Base-by-base conservation (phyloP, 2,329 filamentous ascomycete genomes). In the Xylariomycetidae sp. region DNA sequence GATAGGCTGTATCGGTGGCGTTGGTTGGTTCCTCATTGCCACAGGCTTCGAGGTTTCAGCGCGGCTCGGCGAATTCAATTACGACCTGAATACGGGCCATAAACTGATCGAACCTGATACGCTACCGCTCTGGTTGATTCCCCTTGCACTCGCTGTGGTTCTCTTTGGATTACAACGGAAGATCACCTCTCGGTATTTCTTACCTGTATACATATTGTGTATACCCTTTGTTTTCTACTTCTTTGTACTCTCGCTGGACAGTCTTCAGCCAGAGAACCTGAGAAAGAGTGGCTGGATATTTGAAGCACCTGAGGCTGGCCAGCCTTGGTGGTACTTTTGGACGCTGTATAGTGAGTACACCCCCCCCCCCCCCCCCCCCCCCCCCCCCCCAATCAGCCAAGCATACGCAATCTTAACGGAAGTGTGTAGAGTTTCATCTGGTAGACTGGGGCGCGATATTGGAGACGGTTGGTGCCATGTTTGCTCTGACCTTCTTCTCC, bases 281-380 rank as follows among this genome's bases (percentile, higher is more conserved):
- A 81, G 88, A 33, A 61, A 75, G 8, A 66, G 72, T 30, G 92
- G 92, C 13, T 98, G 92, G 92, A 84, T 97, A 9, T 98, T 98
- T 50, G 76, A 87, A 49, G 84, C 84, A 0, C 90, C 92, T 1
- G 82, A 84, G 28, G 82, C 82, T 8, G 85, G 78, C 10, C 87
- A 94, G 49, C 88, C 92, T 0, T 98, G 94, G 79, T 98, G 92
- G 77, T 88, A 92, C 56, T 98, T 98, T 53, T 98, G 95, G 63
- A 94, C 88, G 1, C 74, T 97, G 30, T 98, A 95, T 62, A 82
- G 86, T 90, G 70, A 72, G 80, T 66, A 8, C 8, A 23, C n/a
- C n/a, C n/a, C n/a, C n/a, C n/a, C n/a, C n/a, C n/a, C n/a, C n/a
- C n/a, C n/a, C n/a, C n/a, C n/a, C n/a, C n/a, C n/a, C n/a, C n/a